These are phyloP conservation scores for Suhomyces choctaworum DNA, from an alignment of 1,139 yeast species.

Conservation along the genomic window DNA sequence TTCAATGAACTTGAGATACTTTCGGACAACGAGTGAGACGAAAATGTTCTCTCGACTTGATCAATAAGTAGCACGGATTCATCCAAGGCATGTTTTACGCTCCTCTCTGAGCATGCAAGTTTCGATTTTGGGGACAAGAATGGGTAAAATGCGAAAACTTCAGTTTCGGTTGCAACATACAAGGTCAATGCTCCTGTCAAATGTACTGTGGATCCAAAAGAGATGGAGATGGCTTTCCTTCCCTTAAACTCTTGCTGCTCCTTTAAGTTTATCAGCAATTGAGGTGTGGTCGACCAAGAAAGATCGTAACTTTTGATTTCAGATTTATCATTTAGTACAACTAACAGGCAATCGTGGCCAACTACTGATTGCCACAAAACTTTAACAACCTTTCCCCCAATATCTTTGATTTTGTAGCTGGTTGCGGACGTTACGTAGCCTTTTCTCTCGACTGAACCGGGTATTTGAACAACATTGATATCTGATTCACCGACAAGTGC, in stretches of 20 bases:
- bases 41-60: constrained; percentile 21
- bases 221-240: constrained; percentile 29
- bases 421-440: constrained; percentile 15
- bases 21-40: constrained; percentile 11
- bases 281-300: constrained; percentile 29
- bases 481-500: constrained; percentile 33
- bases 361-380: constrained; percentile 37
- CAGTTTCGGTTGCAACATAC: constrained; percentile 30
- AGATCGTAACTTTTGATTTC: constrained; percentile 33
- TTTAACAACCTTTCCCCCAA: constrained; percentile 23
- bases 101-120: constrained; percentile 25
- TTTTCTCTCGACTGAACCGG: constrained; percentile 12
- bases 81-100: constrained; percentile 26
- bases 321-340: constrained; percentile 29
- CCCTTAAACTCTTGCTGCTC: constrained; percentile 15
- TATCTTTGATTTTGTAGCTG: constrained; percentile 19
- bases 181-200: constrained; percentile 38
- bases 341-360: constrained; percentile 31
- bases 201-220: constrained; percentile 35
- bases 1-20: constrained; percentile 19
- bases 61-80: constrained; percentile 25
- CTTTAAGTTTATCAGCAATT: constrained; percentile 24
- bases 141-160: constrained; percentile 37
- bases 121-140: constrained; percentile 24
- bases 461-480: constrained; percentile 30